These are phyloP conservation scores for Dipodascus albidus DNA, from an alignment of 805 yeast genomes.

Conservation along the genomic window DNA sequence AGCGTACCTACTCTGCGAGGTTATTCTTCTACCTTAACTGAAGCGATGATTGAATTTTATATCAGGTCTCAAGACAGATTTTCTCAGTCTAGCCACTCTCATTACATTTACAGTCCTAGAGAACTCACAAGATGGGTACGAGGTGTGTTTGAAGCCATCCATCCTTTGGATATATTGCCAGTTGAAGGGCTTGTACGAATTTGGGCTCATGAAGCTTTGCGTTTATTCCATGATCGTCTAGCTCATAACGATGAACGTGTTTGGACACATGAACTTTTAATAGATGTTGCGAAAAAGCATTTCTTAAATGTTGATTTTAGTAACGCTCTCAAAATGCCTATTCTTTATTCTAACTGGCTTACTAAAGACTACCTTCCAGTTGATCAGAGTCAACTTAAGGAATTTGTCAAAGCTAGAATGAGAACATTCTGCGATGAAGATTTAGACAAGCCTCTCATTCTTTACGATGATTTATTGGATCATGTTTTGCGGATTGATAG, in stretches of 20 bases:
- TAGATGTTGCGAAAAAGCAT: constrained; percentile 22
- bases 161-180: constrained; percentile 26
- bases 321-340: constrained; percentile 34
- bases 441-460: constrained; percentile 42
- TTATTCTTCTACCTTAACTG: constrained; percentile 39
- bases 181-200: constrained; percentile 42
- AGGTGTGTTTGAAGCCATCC: constrained; percentile 51
- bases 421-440: constrained; percentile 72
- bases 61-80: constrained; percentile 32
- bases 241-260: constrained; percentile 34
- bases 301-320: constrained; percentile 39
- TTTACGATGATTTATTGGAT: constrained; percentile 61
- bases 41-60: constrained; percentile 60
- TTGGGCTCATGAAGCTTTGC: constrained; percentile 72
- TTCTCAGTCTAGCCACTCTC: constrained; percentile 31
- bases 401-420: constrained; percentile 53
- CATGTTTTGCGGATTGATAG: constrained; percentile 73
- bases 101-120: constrained; percentile 77
- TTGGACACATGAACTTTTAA: constrained; percentile 35
- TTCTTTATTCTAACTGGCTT: constrained; percentile 68
- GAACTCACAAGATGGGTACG: constrained; percentile 81
- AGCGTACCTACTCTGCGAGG: constrained; percentile 50
- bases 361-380: constrained; percentile 52
- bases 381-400: constrained; percentile 32
- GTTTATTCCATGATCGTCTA: constrained; percentile 70